Conservation (phyloP, 768 basidiomycete genomes). For the Basidioascus undulatus region DNA sequence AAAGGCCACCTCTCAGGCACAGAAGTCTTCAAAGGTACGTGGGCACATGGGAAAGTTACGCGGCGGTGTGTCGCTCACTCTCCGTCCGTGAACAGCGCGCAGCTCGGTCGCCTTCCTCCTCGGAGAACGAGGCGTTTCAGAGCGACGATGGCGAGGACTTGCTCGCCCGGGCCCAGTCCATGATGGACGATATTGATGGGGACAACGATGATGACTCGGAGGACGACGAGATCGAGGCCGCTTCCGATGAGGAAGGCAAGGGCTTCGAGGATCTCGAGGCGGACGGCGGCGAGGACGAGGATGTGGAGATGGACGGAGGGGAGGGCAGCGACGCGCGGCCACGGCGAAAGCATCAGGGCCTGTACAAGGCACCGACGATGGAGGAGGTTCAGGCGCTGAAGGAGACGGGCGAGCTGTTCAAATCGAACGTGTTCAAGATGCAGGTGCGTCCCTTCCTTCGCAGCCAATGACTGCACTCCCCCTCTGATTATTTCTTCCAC, state of each 20-base stretch:
- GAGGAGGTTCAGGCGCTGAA: constrained; percentile 42
- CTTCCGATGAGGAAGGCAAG: constrained; percentile 1
- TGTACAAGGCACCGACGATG: constrained; percentile 18
- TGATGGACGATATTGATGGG: not conserved
- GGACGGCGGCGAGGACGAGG: constrained; percentile 8
- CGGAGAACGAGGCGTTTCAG: no score
- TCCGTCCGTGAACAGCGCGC: no score
- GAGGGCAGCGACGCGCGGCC: constrained; percentile 8
- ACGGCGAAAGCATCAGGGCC: constrained; percentile 8
- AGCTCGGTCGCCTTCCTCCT: no score
- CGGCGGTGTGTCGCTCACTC: no score
- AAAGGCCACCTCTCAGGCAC: no score
- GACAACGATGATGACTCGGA: constrained; percentile 1
- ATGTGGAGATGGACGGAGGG: constrained; percentile 8
- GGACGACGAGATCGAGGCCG: not conserved
- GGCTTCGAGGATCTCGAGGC: constrained; percentile 6
- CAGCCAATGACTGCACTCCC: no score
- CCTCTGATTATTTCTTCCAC: constrained; percentile 7
- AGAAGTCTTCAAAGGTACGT: no score
- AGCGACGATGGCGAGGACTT: no score
- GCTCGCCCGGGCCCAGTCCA: no score
- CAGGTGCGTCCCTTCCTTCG: constrained; percentile 27
- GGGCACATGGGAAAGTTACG: no score
- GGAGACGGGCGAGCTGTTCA: constrained; percentile 47
- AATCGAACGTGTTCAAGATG: constrained; percentile 59